A percentile compares a stretch with the other conserved stretches of the same genome.
phyloP scores from a whole-genome alignment of 257 asterid genomes.

The Jasminum sambac region DNA sequence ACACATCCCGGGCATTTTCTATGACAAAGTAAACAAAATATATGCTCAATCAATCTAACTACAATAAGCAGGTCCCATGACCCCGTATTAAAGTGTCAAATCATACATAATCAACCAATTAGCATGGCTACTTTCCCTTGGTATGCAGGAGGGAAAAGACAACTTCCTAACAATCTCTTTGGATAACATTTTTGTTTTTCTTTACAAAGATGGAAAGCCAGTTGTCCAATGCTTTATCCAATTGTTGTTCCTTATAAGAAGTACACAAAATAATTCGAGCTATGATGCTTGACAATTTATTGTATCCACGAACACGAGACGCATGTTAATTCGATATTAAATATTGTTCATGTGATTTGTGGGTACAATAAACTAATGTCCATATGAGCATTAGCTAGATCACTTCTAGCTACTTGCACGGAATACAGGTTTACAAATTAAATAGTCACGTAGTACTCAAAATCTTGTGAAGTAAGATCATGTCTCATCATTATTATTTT shows the following conservation, averaged over 20 bases:
- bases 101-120: neutral
- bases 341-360: too few relatives aligned
- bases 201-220: conserved; percentile 42
- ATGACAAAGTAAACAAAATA: neutral
- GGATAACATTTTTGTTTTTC: conserved; percentile 21
- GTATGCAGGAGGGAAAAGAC: neutral
- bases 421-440: too few relatives aligned
- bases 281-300: too few relatives aligned
- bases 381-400: too few relatives aligned
- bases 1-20: neutral
- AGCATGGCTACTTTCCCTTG: neutral
- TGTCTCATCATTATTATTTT: too few relatives aligned
- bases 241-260: conserved; percentile 17
- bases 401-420: too few relatives aligned
- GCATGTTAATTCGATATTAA: too few relatives aligned
- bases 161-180: neutral
- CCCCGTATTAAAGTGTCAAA: neutral
- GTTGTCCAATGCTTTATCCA: conserved; percentile 36
- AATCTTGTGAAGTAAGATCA: too few relatives aligned
- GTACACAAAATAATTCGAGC: neutral
- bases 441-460: too few relatives aligned
- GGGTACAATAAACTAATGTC: too few relatives aligned
- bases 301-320: too few relatives aligned
- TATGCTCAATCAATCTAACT: neutral
- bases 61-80: neutral